These are phyloP conservation scores for Salvia sclarea DNA, from an alignment of 305 asterid species.

Conservation along the genomic window DNA sequence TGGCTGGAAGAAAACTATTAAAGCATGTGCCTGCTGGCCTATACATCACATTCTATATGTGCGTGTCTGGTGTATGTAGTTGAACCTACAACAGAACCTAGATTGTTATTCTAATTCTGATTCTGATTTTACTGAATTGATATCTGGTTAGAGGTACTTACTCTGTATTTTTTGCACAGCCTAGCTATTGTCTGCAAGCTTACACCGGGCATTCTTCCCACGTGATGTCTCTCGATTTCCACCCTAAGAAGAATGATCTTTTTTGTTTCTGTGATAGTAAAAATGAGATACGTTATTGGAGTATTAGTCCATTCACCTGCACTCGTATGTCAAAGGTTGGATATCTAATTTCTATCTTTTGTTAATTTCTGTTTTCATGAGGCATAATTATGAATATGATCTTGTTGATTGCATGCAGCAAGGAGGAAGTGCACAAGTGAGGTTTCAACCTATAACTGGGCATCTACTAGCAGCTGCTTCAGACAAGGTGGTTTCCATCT, in stretches of 20 bases:
- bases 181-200: conserved; percentile 84
- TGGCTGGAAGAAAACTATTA: conserved; percentile 7
- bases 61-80: not conserved
- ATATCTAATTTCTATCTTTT: conserved; percentile 9
- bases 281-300: conserved; percentile 89
- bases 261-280: conserved; percentile 89
- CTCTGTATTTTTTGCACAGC: conserved; percentile 55
- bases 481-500: conserved; percentile 78
- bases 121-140: not conserved
- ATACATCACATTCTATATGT: not conserved
- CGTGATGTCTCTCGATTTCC: conserved; percentile 92
- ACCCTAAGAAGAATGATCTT: conserved; percentile 89
- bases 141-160: conserved; percentile 20
- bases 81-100: not conserved
- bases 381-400: conserved; percentile 20
- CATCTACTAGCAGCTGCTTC: conserved; percentile 90
- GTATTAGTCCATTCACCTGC: conserved; percentile 62
- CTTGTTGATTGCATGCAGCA: conserved; percentile 51
- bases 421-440: conserved; percentile 93
- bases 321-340: conserved; percentile 83
- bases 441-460: conserved; percentile 85
- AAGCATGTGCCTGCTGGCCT: not conserved
- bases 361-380: not conserved
- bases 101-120: too few relatives aligned
- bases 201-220: conserved; percentile 72